phyloP scores from a whole-genome alignment of 768 basidiomycete genomes.

The Macrolepiota fuliginosa region DNA sequence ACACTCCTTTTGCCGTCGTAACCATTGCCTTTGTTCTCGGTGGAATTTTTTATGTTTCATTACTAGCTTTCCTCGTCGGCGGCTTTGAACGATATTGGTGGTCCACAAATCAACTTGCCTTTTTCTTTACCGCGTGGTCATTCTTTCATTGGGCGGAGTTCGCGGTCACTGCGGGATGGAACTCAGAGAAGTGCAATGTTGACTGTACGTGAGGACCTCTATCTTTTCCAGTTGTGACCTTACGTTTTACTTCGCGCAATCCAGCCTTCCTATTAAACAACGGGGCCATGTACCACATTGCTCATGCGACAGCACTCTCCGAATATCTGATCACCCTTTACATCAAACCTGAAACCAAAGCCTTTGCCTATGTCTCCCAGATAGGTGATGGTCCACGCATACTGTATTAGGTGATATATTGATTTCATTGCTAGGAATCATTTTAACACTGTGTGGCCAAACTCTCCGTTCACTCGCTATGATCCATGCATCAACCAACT shows the following conservation, averaged over 20 bases:
- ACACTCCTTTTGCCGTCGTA: constrained; percentile 80
- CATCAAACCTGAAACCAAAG: constrained; percentile 64
- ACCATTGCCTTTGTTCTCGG: constrained; percentile 87
- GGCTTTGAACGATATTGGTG: constrained; percentile 51
- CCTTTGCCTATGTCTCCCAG: constrained; percentile 51
- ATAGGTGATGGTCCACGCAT: constrained; percentile 41
- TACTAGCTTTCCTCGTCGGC: constrained; percentile 45
- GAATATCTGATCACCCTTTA: constrained; percentile 79
- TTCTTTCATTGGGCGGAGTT: constrained; percentile 94
- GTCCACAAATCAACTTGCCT: constrained; percentile 74
- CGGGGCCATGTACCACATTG: constrained; percentile 79
- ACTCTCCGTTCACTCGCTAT: constrained; percentile 85
- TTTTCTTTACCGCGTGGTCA: constrained; percentile 82
- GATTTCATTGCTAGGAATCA: constrained; percentile 47
- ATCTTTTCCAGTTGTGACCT: neutral
- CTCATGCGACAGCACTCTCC: constrained; percentile 70
- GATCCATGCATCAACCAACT: constrained; percentile 92
- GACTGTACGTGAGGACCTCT: constrained; percentile 68
- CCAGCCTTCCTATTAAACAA: constrained; percentile 94
- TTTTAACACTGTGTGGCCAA: constrained; percentile 70
- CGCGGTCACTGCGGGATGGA: constrained; percentile 94
- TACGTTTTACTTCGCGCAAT: neutral
- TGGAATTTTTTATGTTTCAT: constrained; percentile 58
- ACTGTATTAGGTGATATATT: neutral
- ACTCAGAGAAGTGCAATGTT: constrained; percentile 85